A percentile compares a stretch with the other conserved stretches of the same genome.
These are phyloP conservation scores for Podaxis sp. DNA, from an alignment of 768 basidiomycete species.

Conservation along the genomic window DNA sequence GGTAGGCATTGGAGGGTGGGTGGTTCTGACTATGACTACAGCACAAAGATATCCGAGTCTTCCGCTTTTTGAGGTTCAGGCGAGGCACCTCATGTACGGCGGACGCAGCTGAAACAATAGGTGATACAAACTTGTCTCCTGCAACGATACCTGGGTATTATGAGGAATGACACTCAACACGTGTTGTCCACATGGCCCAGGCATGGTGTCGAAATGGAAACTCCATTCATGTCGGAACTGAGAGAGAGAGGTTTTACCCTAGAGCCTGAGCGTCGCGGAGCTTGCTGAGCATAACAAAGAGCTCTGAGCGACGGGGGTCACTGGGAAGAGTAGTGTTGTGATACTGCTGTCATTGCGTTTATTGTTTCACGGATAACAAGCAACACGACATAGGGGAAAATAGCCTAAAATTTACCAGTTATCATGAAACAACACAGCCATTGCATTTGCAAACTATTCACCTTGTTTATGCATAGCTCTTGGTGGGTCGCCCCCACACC, in stretches of 20 bases:
- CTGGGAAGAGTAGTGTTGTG: not conserved
- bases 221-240: not conserved
- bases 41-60: not conserved
- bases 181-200: slow-evolving; percentile 23
- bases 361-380: too few relatives aligned
- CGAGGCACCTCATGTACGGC: slow-evolving; percentile 32
- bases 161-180: slow-evolving; percentile 27
- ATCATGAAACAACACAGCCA: too few relatives aligned
- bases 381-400: too few relatives aligned
- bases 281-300: too few relatives aligned
- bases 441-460: too few relatives aligned
- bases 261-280: not conserved
- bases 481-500: too few relatives aligned
- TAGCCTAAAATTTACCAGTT: too few relatives aligned
- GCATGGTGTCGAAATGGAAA: slow-evolving; percentile 8
- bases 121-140: not conserved
- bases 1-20: slow-evolving; percentile 24
- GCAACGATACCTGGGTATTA: not conserved
- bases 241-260: not conserved
- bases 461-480: too few relatives aligned
- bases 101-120: slow-evolving; percentile 30
- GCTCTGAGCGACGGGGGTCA: not conserved
- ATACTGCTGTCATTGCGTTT: too few relatives aligned
- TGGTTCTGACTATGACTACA: slow-evolving; percentile 25
- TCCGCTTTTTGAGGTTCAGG: slow-evolving; percentile 15